Evolutionary conservation across 108 stramenopile species (phyloP).

Genomic region (Stephanodiscus minutulus): DNA sequence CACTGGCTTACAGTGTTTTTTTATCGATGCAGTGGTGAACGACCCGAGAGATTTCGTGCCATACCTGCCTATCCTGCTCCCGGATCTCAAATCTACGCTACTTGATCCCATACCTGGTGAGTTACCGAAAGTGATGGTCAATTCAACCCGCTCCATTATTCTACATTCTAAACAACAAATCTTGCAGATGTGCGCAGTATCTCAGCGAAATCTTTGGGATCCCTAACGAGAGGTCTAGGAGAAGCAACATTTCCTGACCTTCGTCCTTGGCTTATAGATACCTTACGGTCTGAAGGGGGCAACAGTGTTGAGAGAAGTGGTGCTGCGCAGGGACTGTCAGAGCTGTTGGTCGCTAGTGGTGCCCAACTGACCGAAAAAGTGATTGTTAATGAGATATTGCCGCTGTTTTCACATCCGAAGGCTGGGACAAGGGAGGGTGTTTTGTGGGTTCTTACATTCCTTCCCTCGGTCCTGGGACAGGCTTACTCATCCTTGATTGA

Average conservation of each 20-base stretch:
- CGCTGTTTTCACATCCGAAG: conserved; percentile 85
- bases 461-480: conserved; percentile 91
- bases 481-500: conserved; percentile 86
- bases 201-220: conserved; percentile 93
- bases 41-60: conserved; percentile 94
- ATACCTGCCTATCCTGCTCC: conserved; percentile 90
- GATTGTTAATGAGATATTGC: conserved; percentile 89
- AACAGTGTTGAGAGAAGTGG: conserved; percentile 95
- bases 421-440: conserved; percentile 94
- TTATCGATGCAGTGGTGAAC: conserved; percentile 80
- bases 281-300: conserved; percentile 71
- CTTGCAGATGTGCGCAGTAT: conserved; percentile 54
- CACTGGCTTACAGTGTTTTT: no score
- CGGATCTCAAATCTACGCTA: conserved; percentile 87
- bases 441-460: conserved; percentile 98
- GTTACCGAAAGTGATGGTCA: conserved; percentile 1
- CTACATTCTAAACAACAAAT: neutral
- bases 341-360: conserved; percentile 86
- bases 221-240: conserved; percentile 92
- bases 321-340: conserved; percentile 96
- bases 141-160: neutral
- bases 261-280: conserved; percentile 93
- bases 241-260: conserved; percentile 90
- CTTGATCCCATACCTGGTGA: conserved; percentile 96
- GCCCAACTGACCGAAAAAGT: conserved; percentile 66